phyloP scores from a whole-genome alignment of 345 rosid genomes.

The Zanthoxylum bungeanum region DNA sequence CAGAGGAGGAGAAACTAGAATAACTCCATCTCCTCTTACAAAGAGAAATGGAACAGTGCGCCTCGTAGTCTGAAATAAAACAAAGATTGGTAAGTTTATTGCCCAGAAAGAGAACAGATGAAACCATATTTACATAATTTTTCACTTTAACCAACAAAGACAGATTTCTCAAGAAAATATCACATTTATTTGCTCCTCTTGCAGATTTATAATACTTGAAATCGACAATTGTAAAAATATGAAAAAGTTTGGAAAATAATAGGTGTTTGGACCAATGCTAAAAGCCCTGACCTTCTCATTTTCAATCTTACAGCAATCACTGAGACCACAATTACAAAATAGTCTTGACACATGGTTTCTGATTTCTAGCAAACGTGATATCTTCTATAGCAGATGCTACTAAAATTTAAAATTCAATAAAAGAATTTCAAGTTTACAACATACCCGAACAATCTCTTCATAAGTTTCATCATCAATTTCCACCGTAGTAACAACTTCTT shows the following conservation, averaged over 20 bases:
- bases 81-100: not conserved
- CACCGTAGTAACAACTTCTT: constrained; percentile 91
- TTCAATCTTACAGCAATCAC: not conserved
- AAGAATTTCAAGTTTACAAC: constrained; percentile 6
- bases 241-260: not conserved
- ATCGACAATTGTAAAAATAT: no score
- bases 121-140: not conserved
- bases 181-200: not conserved
- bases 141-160: not conserved
- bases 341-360: not conserved
- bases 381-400: not conserved
- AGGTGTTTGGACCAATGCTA: not conserved
- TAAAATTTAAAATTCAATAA: not conserved
- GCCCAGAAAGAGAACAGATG: not conserved
- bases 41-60: constrained; percentile 85
- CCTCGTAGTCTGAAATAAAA: constrained; percentile 67
- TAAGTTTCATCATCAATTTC: constrained; percentile 98
- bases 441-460: constrained; percentile 98
- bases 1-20: constrained; percentile 94
- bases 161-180: not conserved
- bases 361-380: not conserved
- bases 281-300: not conserved
- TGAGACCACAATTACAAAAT: not conserved
- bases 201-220: not conserved
- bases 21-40: constrained; percentile 98